phyloP scores from a whole-genome alignment of 2,329 filamentous ascomycete genomes.

The Acrocalymma vagum region DNA sequence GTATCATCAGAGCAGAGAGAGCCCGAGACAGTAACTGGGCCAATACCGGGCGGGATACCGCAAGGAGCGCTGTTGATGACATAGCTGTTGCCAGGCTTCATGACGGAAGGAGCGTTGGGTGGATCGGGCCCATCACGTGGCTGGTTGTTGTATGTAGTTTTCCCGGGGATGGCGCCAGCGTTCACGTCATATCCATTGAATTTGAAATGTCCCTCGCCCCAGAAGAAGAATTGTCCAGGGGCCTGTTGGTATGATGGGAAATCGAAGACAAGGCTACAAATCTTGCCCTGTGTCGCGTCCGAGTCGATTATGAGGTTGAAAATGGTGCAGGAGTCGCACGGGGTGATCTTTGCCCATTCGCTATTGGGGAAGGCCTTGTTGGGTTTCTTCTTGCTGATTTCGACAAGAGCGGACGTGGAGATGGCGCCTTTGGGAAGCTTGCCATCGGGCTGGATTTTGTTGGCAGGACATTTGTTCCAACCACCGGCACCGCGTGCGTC shows the following conservation, averaged over 20 bases:
- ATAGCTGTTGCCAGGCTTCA: conserved; percentile 33
- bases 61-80: conserved; percentile 31
- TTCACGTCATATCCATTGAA: conserved; percentile 34
- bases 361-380: conserved; percentile 24
- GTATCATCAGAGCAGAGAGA: conserved; percentile 32
- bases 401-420: conserved; percentile 26
- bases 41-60: conserved; percentile 24
- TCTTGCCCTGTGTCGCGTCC: conserved; percentile 29
- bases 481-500: conserved; percentile 1
- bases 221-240: conserved; percentile 22
- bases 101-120: conserved; percentile 23
- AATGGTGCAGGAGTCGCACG: conserved; percentile 38
- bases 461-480: conserved; percentile 27
- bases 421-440: conserved; percentile 30
- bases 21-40: conserved; percentile 26
- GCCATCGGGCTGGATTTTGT: conserved; percentile 26
- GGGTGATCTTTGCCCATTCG: conserved; percentile 29
- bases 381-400: conserved; percentile 28
- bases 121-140: conserved; percentile 25
- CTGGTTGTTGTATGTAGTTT: conserved; percentile 34
- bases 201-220: conserved; percentile 28
- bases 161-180: conserved; percentile 22
- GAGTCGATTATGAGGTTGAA: conserved; percentile 36
- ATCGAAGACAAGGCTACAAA: conserved; percentile 41
- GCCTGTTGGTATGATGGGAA: conserved; percentile 25